Base-by-base conservation (phyloP, 768 basidiomycete species). In the Russula dissimulans region DNA sequence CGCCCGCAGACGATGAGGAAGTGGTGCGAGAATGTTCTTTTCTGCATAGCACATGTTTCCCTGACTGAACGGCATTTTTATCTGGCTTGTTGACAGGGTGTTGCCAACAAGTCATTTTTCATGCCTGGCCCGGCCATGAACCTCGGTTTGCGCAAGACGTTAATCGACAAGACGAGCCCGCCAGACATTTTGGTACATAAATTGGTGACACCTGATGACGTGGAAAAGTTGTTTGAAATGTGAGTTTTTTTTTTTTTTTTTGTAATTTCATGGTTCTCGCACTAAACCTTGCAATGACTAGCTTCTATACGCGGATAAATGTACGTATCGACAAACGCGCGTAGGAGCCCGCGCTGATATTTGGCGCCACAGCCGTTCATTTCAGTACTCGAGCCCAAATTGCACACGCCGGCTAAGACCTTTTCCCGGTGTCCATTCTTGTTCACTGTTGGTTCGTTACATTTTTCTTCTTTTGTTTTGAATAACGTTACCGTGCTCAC, bases 401-500 rank as follows among this genome's bases (percentile, higher is more conserved):
- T 95, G 22, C 94, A 97, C 69, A 93, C 91, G 0, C 86, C 92
- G 5, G 86, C 87, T 55, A 80, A 78, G 64, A 89, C 89, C 1
- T 87, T 84, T 64, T 84, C 84, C 71, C 82, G 94, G 22, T 91
- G 87, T 67, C 91, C 93, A 3, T 95, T 95, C 76, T 71, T 97
- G 41, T 93, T 95, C 72, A 95, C 94, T 36, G 90, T 92, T 59
- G 82, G 89, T 91, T 67, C 81, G 84, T 82, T 64, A 3, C 43
- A 47, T 7, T 36, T 34, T 45, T 22, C 26, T 56, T 8, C 53
- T 5, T 29, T 17, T n/a, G 14, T 3, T 36, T 39, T 1, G n/a
- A 6, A 3, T n/a, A 14, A 31, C 11, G 5, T 56, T 29, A 22
- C 11, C 4, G 3, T 12, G 36, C 48, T 58, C 50, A 54, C 9